These are phyloP conservation scores for Pharnaceum exiguum DNA, from an alignment of 148 eudicot species.

Conservation along the genomic window DNA sequence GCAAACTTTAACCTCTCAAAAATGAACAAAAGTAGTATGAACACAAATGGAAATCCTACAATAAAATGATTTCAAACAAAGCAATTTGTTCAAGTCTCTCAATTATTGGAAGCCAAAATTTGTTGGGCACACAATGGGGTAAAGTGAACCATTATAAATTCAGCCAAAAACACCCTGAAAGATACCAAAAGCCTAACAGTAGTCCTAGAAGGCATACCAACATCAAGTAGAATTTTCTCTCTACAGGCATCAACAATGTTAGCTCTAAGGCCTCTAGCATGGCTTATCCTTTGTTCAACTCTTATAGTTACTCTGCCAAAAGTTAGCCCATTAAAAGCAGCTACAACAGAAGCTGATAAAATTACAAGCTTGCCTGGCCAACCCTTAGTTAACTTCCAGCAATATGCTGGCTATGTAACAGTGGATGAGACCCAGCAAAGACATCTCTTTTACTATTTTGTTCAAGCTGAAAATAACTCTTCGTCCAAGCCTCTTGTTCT, in stretches of 20 bases:
- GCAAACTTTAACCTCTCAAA: too few species aligned
- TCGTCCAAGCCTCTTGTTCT: conserved; percentile 64
- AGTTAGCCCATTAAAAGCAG: not conserved
- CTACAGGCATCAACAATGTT: not conserved
- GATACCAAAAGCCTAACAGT: too few species aligned
- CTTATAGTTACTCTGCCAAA: not conserved
- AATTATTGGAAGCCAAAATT: too few species aligned
- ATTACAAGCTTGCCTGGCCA: conserved; percentile 62
- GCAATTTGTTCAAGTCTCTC: too few species aligned
- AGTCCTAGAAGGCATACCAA: not conserved
- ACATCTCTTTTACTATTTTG: conserved; percentile 66
- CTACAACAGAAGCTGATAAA: conserved; percentile 25
- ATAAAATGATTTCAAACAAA: too few species aligned
- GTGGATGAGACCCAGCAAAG: conserved; percentile 41
- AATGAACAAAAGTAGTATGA: too few species aligned
- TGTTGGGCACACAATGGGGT: too few species aligned
- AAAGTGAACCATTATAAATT: too few species aligned
- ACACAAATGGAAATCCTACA: too few species aligned
- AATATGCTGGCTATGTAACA: conserved; percentile 56
- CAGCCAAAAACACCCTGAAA: too few species aligned
- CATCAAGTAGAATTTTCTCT: not conserved
- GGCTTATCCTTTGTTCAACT: conserved; percentile 9
- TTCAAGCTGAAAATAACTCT: conserved; percentile 50
- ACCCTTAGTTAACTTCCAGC: conserved; percentile 58
- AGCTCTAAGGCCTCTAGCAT: conserved; percentile 1